A percentile compares a stretch with the other conserved stretches of the same genome.
These are phyloP conservation scores for Aspergillus puulaauensis DNA, from an alignment of 2,329 filamentous ascomycete genomes.

Conservation along the genomic window DNA sequence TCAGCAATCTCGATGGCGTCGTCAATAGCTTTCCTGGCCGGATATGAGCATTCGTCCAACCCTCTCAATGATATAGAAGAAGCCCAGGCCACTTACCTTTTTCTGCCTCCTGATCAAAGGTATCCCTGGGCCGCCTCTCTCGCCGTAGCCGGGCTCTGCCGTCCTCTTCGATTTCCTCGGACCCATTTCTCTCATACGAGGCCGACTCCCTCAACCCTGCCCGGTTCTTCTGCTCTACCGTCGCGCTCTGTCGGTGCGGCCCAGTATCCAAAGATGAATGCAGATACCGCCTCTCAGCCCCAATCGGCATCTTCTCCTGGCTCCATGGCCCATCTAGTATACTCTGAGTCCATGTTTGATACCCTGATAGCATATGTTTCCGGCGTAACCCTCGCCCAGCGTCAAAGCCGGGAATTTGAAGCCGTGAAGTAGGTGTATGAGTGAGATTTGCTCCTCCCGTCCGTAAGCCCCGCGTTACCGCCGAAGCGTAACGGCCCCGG, in stretches of 20 bases:
- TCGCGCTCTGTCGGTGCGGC: neutral
- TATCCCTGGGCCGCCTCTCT: slow-evolving; percentile 26
- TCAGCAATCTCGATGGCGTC: slow-evolving; percentile 76
- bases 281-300: neutral
- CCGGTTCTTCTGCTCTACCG: slow-evolving; percentile 36
- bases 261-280: neutral
- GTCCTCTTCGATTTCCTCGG: slow-evolving; percentile 5
- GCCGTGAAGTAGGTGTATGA: neutral
- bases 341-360: neutral
- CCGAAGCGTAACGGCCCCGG: neutral
- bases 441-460: neutral
- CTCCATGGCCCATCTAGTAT: neutral
- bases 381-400: neutral
- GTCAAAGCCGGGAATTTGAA: neutral
- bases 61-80: neutral
- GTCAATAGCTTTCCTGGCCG: slow-evolving; percentile 70
- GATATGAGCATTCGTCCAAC: slow-evolving; percentile 4
- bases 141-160: slow-evolving; percentile 2
- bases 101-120: slow-evolving; percentile 60
- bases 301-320: neutral
- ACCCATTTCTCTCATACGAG: neutral
- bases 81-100: slow-evolving; percentile 50
- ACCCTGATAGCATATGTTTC: neutral
- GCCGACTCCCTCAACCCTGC: slow-evolving; percentile 39
- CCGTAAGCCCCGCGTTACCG: neutral